phyloP scores from a whole-genome alignment of 768 basidiomycete genomes.

The Serendipita sp. region DNA sequence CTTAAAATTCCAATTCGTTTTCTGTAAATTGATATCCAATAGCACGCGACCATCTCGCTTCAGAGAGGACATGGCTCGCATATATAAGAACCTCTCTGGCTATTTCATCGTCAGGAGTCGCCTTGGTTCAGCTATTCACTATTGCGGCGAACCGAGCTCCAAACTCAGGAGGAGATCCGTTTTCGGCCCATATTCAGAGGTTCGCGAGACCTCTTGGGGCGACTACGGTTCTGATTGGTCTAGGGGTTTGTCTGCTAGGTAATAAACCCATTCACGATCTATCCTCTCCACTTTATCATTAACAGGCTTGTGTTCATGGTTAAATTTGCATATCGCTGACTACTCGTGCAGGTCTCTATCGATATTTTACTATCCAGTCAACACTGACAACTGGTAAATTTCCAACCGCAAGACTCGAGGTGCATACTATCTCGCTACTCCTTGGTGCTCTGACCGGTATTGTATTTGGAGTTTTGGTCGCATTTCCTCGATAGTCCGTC shows the following conservation, averaged over 20 bases:
- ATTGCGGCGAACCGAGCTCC: constrained; percentile 18
- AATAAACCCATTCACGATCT: constrained; percentile 11
- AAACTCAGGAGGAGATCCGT: neutral
- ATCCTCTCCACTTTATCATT: neutral
- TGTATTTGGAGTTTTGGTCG: constrained; percentile 28
- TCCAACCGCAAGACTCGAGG: constrained; percentile 33
- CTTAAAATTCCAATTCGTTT: neutral
- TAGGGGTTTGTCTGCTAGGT: constrained; percentile 35
- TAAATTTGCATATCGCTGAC: neutral
- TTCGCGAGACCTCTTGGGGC: constrained; percentile 40
- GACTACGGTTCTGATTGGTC: constrained; percentile 27
- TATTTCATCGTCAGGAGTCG: constrained; percentile 41
- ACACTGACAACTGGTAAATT: constrained; percentile 35
- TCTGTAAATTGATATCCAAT: neutral
- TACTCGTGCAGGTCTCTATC: constrained; percentile 24
- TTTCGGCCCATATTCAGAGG: constrained; percentile 11
- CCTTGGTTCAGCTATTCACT: constrained; percentile 40
- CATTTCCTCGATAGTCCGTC: constrained; percentile 12
- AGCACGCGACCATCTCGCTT: constrained; percentile 47
- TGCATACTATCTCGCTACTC: constrained; percentile 25
- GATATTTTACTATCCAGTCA: constrained; percentile 39
- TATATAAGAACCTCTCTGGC: constrained; percentile 49
- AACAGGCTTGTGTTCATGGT: no score
- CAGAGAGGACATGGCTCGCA: constrained; percentile 45
- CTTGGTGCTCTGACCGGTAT: constrained; percentile 26